Base-by-base conservation (phyloP, 2,329 filamentous ascomycete species). In the Phialophora verrucosa region DNA sequence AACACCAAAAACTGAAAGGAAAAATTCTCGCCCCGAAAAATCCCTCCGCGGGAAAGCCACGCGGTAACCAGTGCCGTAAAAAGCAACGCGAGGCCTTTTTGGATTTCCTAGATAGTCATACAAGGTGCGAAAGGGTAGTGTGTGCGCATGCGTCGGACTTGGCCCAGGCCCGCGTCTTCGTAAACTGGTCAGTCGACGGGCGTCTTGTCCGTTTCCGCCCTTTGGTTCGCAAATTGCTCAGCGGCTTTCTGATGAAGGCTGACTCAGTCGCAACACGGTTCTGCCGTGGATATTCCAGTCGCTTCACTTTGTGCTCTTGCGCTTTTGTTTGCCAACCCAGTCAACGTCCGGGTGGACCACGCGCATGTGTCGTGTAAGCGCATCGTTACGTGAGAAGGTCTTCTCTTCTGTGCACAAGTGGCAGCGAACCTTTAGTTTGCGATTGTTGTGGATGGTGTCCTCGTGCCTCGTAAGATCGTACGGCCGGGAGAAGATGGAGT, bases 381-480 rank as follows among this genome's bases (percentile, higher is more conserved):
- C 95, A 81, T 99, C 95, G 70, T 94, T 95, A 65, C 95, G 88
- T 73, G 93, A 97, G 76, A 99, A 99, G 0, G 92, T 96, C 85
- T 98, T 98, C 75, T 98, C 94, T 74, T 98, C 93, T 1, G 91
- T 93, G 80, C 95, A 99, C 56, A 97, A 81, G 69, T 93, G 89
- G 79, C 95, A 99, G 53, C 92, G 89, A 7, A 97, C 93, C 82
- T 98, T 98, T 78, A 93, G 89, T 83, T 97, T 97, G 74, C 91
- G 88, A 0, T 89, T 90, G 73, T 97, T 97, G 84, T 98, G 95
- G 70, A 98, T 98, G 0, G 95, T 98, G 72, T 97, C 94, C 78
- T 99, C 95, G 76, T 99, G 95, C 25, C 95, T 86, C 0, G 95
- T 99, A 60, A 99, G 84, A 78, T 99, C 95, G 83, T 99, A 99